A percentile compares a stretch with the other conserved stretches of the same genome.
Conservation (phyloP, 1,284 basidiomycete species). For the Ceratobasidium sp. region DNA sequence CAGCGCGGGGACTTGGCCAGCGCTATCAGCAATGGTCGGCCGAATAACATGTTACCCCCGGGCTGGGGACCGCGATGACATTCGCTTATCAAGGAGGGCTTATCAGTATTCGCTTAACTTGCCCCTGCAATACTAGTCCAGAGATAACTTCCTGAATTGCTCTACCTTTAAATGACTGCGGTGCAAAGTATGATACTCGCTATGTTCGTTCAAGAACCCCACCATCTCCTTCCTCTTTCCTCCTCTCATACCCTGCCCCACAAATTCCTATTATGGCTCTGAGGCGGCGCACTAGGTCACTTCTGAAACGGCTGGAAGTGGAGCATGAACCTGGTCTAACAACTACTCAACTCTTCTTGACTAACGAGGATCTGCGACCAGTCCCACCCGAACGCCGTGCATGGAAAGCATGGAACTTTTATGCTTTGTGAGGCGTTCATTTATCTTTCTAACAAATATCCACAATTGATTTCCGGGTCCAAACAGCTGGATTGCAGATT, state of each 20-base stretch:
- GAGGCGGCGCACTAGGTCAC: conserved; percentile 21
- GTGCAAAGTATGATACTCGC: background rate
- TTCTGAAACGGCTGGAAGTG: conserved; percentile 56
- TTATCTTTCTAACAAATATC: background rate
- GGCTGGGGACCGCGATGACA: conserved; percentile 8
- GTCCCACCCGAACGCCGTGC: conserved; percentile 63
- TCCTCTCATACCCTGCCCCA: background rate
- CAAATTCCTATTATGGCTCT: conserved; percentile 11
- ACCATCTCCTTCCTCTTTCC: background rate
- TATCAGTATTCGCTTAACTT: conserved; percentile 33
- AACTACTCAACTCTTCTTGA: conserved; percentile 61
- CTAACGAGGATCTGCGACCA: conserved; percentile 67
- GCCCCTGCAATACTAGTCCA: background rate
- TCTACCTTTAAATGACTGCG: conserved; percentile 19
- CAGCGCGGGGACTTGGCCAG: background rate
- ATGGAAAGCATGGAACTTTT: conserved; percentile 67
- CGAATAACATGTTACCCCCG: background rate
- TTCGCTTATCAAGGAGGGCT: conserved; percentile 35
- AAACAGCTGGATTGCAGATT: conserved; percentile 76
- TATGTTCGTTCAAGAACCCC: conserved; percentile 28
- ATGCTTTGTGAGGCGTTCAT: conserved; percentile 60
- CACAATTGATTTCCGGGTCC: conserved; percentile 38
- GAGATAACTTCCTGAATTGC: background rate
- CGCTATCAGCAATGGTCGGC: conserved; percentile 22
- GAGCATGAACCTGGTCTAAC: conserved; percentile 59